Evolutionary conservation across 139 green algal genomes (phyloP), one percentile per base, ranked within the genome.

Genomic region (Pseudopediastrum boryanum): DNA sequence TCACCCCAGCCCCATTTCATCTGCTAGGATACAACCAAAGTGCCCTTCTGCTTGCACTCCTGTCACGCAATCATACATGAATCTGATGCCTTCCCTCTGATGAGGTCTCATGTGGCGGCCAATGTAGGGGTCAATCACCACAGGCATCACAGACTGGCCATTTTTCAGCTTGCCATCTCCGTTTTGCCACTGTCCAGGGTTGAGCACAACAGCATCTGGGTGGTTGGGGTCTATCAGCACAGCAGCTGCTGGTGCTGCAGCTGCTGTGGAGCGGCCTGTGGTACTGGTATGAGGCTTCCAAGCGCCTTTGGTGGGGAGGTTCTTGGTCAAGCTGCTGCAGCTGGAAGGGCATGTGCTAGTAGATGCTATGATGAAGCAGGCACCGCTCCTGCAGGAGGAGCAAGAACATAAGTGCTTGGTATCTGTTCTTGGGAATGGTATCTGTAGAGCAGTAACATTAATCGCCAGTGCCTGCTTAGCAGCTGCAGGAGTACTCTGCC

Each of bases 1-100:
- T 69, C 43, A 85, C 81, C 82, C 88, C 7, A 94, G 82, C 0
- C 90, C 90, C 94, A 96, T 97, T 27, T 94, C 89, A 66, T 97
- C 91, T 1, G 94, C 93, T 58, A 97, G 84, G 33, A 97, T 88
- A 77, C 83, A 89, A 27, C 93, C 94, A 16, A 39, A 61, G 29
- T 70, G 69, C 29, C 52, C 25, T 3, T 56, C 68, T 16, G 52
- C 31, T 0, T 74, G 51, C 2, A 58, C 52, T 38, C 71, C 74
- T 77, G 66, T 83, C 42, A 42, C 58, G 70, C 70, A 58, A 41
- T 93, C 87, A 61, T 94, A 96, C 82, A 97, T 58, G 82, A 96
- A 96, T 1, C 78, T 61, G 19, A 97, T 85, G 16, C 92, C 92
- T 72, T 96, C 89, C n/a, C 76, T 62, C 77, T 92, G 87, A 64